Evolutionary conservation across 768 basidiomycete genomes (phyloP).

Genomic region (Boletus vinaceobasis): DNA sequence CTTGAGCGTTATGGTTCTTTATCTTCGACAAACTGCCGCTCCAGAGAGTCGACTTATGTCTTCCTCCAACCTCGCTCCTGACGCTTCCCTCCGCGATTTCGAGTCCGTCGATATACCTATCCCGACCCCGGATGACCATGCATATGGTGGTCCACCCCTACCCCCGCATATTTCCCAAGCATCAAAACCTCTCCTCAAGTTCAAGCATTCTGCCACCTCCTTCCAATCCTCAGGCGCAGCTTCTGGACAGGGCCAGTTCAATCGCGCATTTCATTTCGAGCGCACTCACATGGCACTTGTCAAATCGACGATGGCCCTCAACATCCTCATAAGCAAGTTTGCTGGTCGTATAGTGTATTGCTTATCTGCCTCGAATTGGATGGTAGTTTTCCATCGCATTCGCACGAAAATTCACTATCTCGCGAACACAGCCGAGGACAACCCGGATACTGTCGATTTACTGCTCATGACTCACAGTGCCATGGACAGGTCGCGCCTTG

Average conservation of each 20-base stretch:
- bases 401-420: slow-evolving; percentile 66
- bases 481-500: slow-evolving; percentile 64
- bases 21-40: slow-evolving; percentile 67
- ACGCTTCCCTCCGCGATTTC: slow-evolving; percentile 68
- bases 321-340: slow-evolving; percentile 62
- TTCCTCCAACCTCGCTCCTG: slow-evolving; percentile 57
- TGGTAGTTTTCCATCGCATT: slow-evolving; percentile 67
- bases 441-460: slow-evolving; percentile 70
- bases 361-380: slow-evolving; percentile 87
- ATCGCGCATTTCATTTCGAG: slow-evolving; percentile 45
- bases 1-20: slow-evolving; percentile 78
- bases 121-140: slow-evolving; percentile 18
- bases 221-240: slow-evolving; percentile 38
- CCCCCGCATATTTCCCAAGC: slow-evolving; percentile 42
- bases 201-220: slow-evolving; percentile 40
- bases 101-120: slow-evolving; percentile 50
- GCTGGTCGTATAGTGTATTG: slow-evolving; percentile 80
- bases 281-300: slow-evolving; percentile 60
- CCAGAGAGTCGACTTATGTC: slow-evolving; percentile 55
- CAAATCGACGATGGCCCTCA: slow-evolving; percentile 52
- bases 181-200: slow-evolving; percentile 28
- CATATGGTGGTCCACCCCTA: slow-evolving; percentile 24
- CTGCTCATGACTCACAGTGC: slow-evolving; percentile 75
- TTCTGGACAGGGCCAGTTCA: slow-evolving; percentile 23
- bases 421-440: slow-evolving; percentile 48